Percentiles rank a stretch among this genome's conserved stretches.
These are phyloP conservation scores for Dendrostoma leiphaemia DNA, from an alignment of 2,329 filamentous ascomycete genomes.

Conservation along the genomic window DNA sequence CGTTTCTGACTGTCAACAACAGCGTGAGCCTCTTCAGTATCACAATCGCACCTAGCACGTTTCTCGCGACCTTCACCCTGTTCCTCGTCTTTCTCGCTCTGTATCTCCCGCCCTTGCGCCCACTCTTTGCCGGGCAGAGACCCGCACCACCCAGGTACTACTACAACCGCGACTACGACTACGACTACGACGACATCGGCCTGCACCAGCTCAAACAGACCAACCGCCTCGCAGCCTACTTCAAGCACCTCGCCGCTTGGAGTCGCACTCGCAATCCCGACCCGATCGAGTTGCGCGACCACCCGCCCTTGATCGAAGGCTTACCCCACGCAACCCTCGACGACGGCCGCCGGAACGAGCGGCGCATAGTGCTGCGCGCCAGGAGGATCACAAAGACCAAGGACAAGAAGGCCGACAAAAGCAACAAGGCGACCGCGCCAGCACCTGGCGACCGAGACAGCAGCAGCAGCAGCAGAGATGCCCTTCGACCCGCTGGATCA, in stretches of 20 bases:
- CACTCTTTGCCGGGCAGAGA: slow-evolving; percentile 8
- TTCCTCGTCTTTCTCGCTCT: slow-evolving; percentile 50
- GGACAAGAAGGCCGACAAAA: background rate
- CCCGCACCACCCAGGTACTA: slow-evolving; percentile 7
- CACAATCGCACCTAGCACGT: slow-evolving; percentile 57
- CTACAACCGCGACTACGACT: background rate
- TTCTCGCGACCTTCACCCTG: slow-evolving; percentile 49
- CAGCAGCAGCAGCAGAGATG: slow-evolving; percentile 20
- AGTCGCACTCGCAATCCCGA: slow-evolving; percentile 11
- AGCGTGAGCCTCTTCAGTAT: slow-evolving; percentile 60
- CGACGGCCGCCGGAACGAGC: slow-evolving; percentile 4
- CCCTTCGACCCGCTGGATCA: slow-evolving; percentile 27
- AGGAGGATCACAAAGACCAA: slow-evolving; percentile 23
- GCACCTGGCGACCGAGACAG: slow-evolving; percentile 18
- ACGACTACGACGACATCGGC: background rate
- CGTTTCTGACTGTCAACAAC: slow-evolving; percentile 59
- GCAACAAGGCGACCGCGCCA: background rate
- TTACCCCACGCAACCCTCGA: slow-evolving; percentile 18
- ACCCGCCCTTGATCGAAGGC: slow-evolving; percentile 20
- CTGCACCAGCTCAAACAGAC: background rate
- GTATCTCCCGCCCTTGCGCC: slow-evolving; percentile 38
- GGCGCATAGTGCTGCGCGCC: slow-evolving; percentile 19
- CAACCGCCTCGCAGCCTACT: slow-evolving; percentile 10
- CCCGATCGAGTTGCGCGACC: slow-evolving; percentile 21
- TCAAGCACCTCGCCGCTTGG: slow-evolving; percentile 14